phyloP scores from a whole-genome alignment of 2,329 filamentous ascomycete genomes.

The Colletotrichum tropicicola region DNA sequence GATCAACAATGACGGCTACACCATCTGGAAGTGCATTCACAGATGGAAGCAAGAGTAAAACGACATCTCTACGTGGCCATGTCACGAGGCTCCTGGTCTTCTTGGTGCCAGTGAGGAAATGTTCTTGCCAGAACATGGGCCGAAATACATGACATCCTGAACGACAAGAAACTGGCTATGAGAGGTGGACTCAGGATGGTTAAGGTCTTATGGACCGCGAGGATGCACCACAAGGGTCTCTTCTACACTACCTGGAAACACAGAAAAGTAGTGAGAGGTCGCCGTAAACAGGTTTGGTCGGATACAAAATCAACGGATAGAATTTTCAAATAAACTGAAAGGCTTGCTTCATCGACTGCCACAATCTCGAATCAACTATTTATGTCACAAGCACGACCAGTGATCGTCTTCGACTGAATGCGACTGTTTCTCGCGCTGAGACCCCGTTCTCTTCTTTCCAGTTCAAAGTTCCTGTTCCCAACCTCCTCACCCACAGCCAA shows the following conservation, averaged over 20 bases:
- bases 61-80: conserved; percentile 60
- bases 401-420: no score
- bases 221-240: conserved; percentile 38
- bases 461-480: no score
- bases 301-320: no score
- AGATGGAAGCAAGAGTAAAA: conserved; percentile 64
- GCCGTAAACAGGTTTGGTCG: not conserved
- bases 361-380: no score
- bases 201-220: conserved; percentile 42
- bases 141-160: conserved; percentile 49
- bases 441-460: no score
- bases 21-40: conserved; percentile 66
- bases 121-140: conserved; percentile 51
- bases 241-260: conserved; percentile 28
- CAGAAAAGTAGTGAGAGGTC: not conserved
- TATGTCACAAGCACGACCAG: no score
- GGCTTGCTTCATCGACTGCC: no score
- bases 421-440: no score
- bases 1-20: conserved; percentile 68
- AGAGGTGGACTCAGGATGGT: conserved; percentile 40
- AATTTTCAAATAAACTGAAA: no score
- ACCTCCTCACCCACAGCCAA: no score
- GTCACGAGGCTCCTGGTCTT: conserved; percentile 55
- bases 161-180: conserved; percentile 28
- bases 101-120: conserved; percentile 54